These are phyloP conservation scores for Paracamarosporium sp. DNA, from an alignment of 2,329 filamentous ascomycete genomes.

Conservation along the genomic window DNA sequence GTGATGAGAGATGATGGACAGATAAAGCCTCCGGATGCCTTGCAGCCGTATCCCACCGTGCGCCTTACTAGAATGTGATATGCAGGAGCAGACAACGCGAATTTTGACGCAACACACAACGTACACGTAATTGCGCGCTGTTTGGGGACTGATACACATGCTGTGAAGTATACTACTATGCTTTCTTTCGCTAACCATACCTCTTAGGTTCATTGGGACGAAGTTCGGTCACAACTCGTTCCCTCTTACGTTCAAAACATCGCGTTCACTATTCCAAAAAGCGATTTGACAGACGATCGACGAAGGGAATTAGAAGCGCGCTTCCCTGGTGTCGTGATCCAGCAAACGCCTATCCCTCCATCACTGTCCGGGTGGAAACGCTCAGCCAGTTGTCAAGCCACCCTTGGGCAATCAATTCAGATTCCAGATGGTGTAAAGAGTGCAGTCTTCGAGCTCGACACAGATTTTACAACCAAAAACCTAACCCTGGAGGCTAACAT, in stretches of 20 bases:
- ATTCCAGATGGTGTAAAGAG: slow-evolving; percentile 13
- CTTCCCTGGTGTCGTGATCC: slow-evolving; percentile 10
- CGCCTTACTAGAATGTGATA: no score
- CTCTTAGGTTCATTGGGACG: not conserved
- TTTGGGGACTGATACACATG: no score
- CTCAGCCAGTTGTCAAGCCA: not conserved
- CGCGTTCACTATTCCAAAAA: slow-evolving; percentile 7
- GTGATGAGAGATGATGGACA: not conserved
- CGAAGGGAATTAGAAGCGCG: slow-evolving; percentile 3
- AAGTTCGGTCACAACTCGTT: not conserved
- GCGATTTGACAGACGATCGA: slow-evolving; percentile 1
- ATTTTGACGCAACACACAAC: not conserved
- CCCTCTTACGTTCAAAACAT: not conserved
- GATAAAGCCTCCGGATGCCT: not conserved
- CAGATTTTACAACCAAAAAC: not conserved
- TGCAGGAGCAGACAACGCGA: not conserved
- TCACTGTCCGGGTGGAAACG: not conserved
- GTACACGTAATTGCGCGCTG: no score
- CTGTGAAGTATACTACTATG: no score
- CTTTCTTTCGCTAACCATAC: no score
- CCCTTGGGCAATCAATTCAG: not conserved
- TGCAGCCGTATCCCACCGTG: no score
- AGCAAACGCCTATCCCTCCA: not conserved
- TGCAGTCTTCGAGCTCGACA: slow-evolving; percentile 15
- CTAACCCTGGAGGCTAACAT: slow-evolving; percentile 5